Evolutionary conservation across 2,329 filamentous ascomycete genomes (phyloP).

Genomic region (Aspergillus intermedius): DNA sequence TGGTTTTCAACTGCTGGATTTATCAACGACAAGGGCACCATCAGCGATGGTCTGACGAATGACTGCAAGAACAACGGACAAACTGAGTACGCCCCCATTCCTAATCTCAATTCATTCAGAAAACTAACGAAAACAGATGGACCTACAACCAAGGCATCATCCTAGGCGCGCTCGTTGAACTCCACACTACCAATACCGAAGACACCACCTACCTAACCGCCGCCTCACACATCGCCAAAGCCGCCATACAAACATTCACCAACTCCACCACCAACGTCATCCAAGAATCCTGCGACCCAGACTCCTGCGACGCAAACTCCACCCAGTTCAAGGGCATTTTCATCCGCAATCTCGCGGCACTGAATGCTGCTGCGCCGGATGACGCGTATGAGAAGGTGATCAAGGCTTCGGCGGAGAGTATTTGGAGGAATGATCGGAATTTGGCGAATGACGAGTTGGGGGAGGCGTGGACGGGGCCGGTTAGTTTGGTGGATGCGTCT

Average conservation of each 20-base stretch:
- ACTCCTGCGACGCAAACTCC: conserved; percentile 43
- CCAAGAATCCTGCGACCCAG: conserved; percentile 49
- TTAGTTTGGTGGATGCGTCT: conserved; percentile 47
- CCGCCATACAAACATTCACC: conserved; percentile 44
- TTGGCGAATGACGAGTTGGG: conserved; percentile 47
- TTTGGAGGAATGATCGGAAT: conserved; percentile 57
- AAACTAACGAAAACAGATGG: conserved; percentile 29
- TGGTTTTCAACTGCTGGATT: conserved; percentile 48
- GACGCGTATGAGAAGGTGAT: conserved; percentile 51
- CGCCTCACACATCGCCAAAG: conserved; percentile 47
- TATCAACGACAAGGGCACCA: conserved; percentile 42
- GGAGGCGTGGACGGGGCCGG: conserved; percentile 60
- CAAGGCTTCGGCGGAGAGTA: conserved; percentile 55
- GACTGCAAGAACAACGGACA: conserved; percentile 47
- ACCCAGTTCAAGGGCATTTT: conserved; percentile 70
- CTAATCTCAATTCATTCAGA: neutral
- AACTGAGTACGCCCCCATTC: conserved; percentile 19
- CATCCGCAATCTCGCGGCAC: conserved; percentile 55
- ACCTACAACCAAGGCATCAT: conserved; percentile 59
- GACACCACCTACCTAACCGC: conserved; percentile 38
- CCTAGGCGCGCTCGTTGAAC: conserved; percentile 51
- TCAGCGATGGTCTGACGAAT: conserved; percentile 49
- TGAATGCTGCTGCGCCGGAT: conserved; percentile 49
- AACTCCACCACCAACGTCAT: conserved; percentile 44
- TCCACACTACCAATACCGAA: conserved; percentile 22